These are phyloP conservation scores for Ophiostoma montium DNA, from an alignment of 2,329 filamentous ascomycete species.

Conservation along the genomic window DNA sequence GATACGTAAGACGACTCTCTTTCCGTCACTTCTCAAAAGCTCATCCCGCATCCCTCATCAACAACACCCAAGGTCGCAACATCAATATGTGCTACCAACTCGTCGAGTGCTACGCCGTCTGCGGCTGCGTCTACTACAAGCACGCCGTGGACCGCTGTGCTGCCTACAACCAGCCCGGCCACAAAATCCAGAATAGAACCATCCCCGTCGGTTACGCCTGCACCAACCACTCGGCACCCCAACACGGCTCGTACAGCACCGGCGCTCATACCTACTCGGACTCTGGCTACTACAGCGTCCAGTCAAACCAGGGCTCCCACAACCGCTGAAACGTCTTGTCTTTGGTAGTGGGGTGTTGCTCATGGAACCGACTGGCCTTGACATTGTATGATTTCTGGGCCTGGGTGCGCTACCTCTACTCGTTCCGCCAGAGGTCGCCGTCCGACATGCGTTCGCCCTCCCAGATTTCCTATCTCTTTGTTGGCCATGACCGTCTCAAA, in stretches of 20 bases:
- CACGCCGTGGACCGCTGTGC: conserved; percentile 76
- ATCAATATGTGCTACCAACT: conserved; percentile 72
- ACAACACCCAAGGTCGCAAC: neutral
- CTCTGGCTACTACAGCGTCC: conserved; percentile 38
- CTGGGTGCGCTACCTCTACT: conserved; percentile 37
- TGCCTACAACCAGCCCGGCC: conserved; percentile 58
- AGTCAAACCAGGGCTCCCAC: conserved; percentile 29
- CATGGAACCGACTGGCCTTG: conserved; percentile 27
- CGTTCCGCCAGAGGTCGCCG: conserved; percentile 24
- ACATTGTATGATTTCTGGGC: conserved; percentile 28
- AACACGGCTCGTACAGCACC: conserved; percentile 25
- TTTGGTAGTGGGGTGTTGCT: conserved; percentile 32
- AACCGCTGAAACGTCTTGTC: conserved; percentile 40
- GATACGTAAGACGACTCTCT: too few relatives aligned
- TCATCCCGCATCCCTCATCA: neutral
- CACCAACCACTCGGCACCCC: conserved; percentile 32
- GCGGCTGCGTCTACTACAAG: conserved; percentile 76
- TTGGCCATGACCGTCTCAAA: conserved; percentile 28
- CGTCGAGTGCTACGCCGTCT: conserved; percentile 73
- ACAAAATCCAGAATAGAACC: conserved; percentile 56
- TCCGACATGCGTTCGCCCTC: conserved; percentile 28
- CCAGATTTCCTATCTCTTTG: conserved; percentile 34
- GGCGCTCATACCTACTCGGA: conserved; percentile 34
- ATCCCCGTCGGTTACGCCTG: conserved; percentile 78
- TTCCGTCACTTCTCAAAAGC: too few relatives aligned